Conservation (phyloP, 805 yeast genomes). For the Teunomyces lycoperdinae region DNA sequence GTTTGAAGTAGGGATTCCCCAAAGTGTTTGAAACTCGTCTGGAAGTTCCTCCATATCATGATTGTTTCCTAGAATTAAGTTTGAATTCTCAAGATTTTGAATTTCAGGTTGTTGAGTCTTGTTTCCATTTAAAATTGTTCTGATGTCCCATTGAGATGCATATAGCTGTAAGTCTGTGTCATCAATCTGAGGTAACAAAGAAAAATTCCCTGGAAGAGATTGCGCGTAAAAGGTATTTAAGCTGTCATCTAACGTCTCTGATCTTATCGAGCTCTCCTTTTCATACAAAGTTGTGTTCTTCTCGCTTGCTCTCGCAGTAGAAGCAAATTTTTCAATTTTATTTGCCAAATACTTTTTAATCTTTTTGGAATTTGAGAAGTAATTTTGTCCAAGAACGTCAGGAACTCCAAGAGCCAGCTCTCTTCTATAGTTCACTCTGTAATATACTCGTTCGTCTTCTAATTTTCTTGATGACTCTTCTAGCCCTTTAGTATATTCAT, state of each 20-base stretch:
- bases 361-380: conserved; percentile 16
- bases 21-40: conserved; percentile 10
- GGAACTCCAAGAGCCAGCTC: neutral
- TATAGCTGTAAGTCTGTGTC: neutral
- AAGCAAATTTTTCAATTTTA: conserved; percentile 23
- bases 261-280: neutral
- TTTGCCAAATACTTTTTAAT: conserved; percentile 21
- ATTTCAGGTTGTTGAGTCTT: neutral
- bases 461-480: neutral
- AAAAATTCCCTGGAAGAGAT: neutral
- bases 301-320: conserved; percentile 4
- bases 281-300: neutral
- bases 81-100: neutral
- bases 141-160: neutral
- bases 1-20: conserved; percentile 6
- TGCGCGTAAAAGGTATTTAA: neutral
- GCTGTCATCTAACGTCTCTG: neutral
- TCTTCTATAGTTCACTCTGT: neutral
- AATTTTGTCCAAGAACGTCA: conserved; percentile 3
- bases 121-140: neutral
- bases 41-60: conserved; percentile 13
- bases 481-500: neutral
- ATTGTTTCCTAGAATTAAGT: neutral
- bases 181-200: neutral
- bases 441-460: neutral